Evolutionary conservation across 2,329 filamentous ascomycete genomes (phyloP).

Genomic region (Fusarium redolens): DNA sequence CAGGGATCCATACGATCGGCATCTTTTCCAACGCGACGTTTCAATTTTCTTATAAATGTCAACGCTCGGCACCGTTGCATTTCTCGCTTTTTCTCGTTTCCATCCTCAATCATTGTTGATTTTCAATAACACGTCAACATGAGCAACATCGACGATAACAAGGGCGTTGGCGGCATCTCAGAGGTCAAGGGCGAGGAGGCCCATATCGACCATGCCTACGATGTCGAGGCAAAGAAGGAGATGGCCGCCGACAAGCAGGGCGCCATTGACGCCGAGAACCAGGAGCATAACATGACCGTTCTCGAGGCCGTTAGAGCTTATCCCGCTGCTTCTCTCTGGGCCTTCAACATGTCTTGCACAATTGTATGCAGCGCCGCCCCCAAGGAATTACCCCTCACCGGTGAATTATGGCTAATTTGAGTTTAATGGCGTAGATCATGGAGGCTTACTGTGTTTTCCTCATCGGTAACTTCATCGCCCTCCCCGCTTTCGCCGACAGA

Average conservation of each 20-base stretch:
- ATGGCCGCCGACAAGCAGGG: conserved; percentile 32
- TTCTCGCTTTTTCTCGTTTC: neutral
- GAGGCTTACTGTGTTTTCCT: conserved; percentile 63
- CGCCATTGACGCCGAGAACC: conserved; percentile 52
- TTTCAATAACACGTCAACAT: conserved; percentile 25
- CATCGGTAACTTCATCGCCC: conserved; percentile 59
- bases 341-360: conserved; percentile 61
- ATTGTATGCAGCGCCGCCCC: conserved; percentile 53
- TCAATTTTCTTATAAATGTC: conserved; percentile 21
- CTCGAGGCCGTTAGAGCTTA: conserved; percentile 54
- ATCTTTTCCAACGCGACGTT: neutral
- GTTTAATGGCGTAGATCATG: conserved; percentile 55
- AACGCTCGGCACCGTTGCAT: conserved; percentile 8
- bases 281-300: conserved; percentile 55
- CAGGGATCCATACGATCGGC: neutral
- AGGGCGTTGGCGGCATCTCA: conserved; percentile 13
- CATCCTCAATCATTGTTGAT: conserved; percentile 22
- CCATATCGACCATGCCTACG: conserved; percentile 35
- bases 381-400: neutral
- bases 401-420: neutral
- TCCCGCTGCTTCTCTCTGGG: conserved; percentile 60
- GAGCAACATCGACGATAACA: conserved; percentile 20
- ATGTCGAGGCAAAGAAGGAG: conserved; percentile 34
- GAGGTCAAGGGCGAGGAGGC: conserved; percentile 25
- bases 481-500: conserved; percentile 50